A percentile compares a stretch with the other conserved stretches of the same genome.
phyloP scores from a whole-genome alignment of 2,329 filamentous ascomycete species.

The Emmonsia crescens region DNA sequence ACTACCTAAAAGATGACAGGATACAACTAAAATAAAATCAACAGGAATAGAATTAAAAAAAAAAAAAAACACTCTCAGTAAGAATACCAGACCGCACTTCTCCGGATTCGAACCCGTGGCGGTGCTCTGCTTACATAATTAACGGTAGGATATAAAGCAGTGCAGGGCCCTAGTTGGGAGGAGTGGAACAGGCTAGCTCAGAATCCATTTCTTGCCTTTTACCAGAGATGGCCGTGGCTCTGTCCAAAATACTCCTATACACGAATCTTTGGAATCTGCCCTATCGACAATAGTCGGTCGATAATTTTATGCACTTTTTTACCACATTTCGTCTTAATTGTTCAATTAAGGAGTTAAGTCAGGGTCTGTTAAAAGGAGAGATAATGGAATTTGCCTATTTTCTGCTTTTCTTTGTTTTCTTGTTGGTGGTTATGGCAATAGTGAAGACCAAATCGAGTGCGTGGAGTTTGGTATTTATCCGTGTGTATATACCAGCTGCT shows the following conservation, averaged over 20 bases:
- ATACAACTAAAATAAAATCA: too few species aligned
- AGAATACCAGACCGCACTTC: too few species aligned
- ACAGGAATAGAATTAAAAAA: background rate
- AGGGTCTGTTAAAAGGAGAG: too few species aligned
- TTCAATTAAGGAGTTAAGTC: too few species aligned
- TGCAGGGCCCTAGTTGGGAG: slow-evolving; percentile 20
- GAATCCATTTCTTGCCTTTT: slow-evolving; percentile 72
- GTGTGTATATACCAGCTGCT: background rate
- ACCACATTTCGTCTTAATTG: slow-evolving; percentile 12
- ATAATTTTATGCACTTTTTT: slow-evolving; percentile 26
- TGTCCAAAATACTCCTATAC: slow-evolving; percentile 48
- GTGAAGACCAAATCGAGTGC: background rate
- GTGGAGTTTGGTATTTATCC: background rate
- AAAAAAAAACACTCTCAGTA: too few species aligned
- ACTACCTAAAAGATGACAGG: background rate
- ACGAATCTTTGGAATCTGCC: slow-evolving; percentile 46
- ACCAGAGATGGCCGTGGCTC: slow-evolving; percentile 66
- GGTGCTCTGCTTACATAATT: background rate
- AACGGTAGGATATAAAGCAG: slow-evolving; percentile 4
- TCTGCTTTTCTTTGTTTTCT: background rate
- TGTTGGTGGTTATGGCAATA: background rate
- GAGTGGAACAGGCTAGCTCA: slow-evolving; percentile 59
- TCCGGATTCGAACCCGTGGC: slow-evolving; percentile 21
- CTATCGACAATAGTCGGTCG: slow-evolving; percentile 36
- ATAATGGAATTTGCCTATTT: background rate